These are phyloP conservation scores for Saccharomycopsis phalli DNA, from an alignment of 1,139 yeast genomes.

Conservation along the genomic window DNA sequence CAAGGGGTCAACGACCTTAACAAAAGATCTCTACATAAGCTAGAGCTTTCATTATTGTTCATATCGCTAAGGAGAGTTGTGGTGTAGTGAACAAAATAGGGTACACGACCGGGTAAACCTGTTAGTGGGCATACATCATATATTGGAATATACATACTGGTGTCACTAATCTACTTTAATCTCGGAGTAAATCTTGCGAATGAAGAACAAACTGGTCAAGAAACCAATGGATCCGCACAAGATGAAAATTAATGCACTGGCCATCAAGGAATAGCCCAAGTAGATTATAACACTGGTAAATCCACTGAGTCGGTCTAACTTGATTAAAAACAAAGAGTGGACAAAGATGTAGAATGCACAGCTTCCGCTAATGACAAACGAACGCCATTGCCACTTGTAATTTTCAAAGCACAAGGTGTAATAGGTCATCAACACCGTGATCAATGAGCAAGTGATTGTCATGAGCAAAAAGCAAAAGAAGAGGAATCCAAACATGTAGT, in stretches of 20 bases:
- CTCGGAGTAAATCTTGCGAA: constrained; percentile 70
- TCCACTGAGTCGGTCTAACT: constrained; percentile 59
- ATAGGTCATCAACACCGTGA: constrained; percentile 73
- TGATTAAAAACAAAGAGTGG: constrained; percentile 70
- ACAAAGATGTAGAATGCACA: constrained; percentile 76
- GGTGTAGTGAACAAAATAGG: too few relatives aligned
- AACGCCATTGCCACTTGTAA: constrained; percentile 97
- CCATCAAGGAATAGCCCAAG: constrained; percentile 74
- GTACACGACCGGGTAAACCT: too few relatives aligned
- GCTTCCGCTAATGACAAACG: constrained; percentile 83
- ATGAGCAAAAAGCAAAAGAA: constrained; percentile 79
- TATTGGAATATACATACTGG: too few relatives aligned
- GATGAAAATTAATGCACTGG: constrained; percentile 64
- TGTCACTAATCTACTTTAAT: constrained; percentile 59
- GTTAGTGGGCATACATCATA: too few relatives aligned
- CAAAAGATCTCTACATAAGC: constrained; percentile 24
- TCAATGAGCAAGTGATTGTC: constrained; percentile 74
- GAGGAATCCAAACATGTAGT: constrained; percentile 95
- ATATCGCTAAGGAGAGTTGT: too few relatives aligned
- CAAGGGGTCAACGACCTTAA: constrained; percentile 47
- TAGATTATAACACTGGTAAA: constrained; percentile 70
- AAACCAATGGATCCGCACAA: constrained; percentile 89
- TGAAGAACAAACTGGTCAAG: constrained; percentile 62
- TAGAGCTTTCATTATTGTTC: constrained; percentile 21
- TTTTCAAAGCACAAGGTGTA: constrained; percentile 84